Percentiles rank a stretch among this genome's conserved stretches.
Conservation (phyloP, 768 basidiomycete genomes). For the Lactarius psammicola region DNA sequence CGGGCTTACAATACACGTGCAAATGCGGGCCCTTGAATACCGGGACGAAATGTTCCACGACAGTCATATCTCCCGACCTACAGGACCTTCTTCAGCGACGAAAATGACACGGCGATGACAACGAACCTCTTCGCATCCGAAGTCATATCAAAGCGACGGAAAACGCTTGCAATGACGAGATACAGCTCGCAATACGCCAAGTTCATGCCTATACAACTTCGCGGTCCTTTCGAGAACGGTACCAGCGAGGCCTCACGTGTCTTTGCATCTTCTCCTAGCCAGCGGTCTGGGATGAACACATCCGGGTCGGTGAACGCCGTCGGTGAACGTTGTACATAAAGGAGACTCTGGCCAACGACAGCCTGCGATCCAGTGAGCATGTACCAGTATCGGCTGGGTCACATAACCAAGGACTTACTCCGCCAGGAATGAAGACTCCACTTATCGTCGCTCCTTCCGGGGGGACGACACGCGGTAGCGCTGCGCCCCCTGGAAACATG, state of each 20-base stretch:
- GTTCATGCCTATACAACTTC: background rate
- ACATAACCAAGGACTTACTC: background rate
- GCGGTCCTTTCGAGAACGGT: slow-evolving; percentile 1
- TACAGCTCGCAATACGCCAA: slow-evolving; percentile 6
- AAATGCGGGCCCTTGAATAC: background rate
- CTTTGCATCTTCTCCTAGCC: background rate
- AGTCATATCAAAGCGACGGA: slow-evolving; percentile 1
- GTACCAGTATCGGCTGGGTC: too few species aligned
- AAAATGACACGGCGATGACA: background rate
- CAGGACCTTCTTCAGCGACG: background rate
- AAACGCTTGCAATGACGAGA: background rate
- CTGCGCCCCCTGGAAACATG: background rate
- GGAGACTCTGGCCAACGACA: background rate
- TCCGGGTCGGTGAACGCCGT: background rate
- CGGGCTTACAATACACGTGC: background rate
- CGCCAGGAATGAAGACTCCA: slow-evolving; percentile 6
- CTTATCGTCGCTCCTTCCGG: slow-evolving; percentile 21
- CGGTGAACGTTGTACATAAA: background rate
- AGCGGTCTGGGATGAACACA: slow-evolving; percentile 1
- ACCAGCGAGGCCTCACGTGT: background rate
- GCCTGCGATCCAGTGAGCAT: background rate
- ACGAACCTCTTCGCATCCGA: background rate
- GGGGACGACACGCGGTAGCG: slow-evolving; percentile 23
- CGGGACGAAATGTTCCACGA: background rate
- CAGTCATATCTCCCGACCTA: background rate